Evolutionary conservation across 169 alveolate species (phyloP), one percentile per base, ranked within the genome.

Genomic region (Plasmodium knowlesi): DNA sequence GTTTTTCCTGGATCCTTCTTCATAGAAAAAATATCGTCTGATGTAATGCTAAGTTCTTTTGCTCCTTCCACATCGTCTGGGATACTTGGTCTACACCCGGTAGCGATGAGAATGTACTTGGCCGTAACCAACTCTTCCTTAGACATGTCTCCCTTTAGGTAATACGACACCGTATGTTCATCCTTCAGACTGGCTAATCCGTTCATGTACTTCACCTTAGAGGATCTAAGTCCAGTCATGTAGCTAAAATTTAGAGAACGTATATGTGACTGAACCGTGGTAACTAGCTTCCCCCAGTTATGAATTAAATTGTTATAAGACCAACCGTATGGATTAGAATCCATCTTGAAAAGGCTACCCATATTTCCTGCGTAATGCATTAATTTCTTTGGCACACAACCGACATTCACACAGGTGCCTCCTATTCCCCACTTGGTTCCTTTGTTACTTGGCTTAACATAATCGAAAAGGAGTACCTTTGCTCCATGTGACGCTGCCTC

Each of bases 361-460:
- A 98, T 81, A 12, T 96, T 50, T 10, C 98, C 99, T 30, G 99
- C 98, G 92, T 97, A 98, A 84, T 99, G 99, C 99, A 99, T 98
- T 93, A 99, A 96, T 95, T 99, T 99, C 96, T 99, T 99, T 14
- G 99, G 99, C 34, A 99, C 99, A 92, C 99, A 99, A 14, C 99
- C 99, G 5, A 99, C 99, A 94, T 99, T 99, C 10, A 99, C 99
- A 90, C 99, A 99, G 6, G 99, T 99, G 10, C 99, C 99, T 61
- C 99, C 99, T 10, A 98, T 82, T 10, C 97, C 96, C 99, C 99
- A 99, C 53, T 97, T 96, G 0, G 99, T 97, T 41, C 99, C 99
- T 54, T 96, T 94, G 14, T 99, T 99, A 10, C 99, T 96, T 25
- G 99, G 99, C 79, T 97, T 97, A 3, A 99, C 99, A 94, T 95